phyloP scores from a whole-genome alignment of 306 rosid genomes.

The Trifolium subterraneum region DNA sequence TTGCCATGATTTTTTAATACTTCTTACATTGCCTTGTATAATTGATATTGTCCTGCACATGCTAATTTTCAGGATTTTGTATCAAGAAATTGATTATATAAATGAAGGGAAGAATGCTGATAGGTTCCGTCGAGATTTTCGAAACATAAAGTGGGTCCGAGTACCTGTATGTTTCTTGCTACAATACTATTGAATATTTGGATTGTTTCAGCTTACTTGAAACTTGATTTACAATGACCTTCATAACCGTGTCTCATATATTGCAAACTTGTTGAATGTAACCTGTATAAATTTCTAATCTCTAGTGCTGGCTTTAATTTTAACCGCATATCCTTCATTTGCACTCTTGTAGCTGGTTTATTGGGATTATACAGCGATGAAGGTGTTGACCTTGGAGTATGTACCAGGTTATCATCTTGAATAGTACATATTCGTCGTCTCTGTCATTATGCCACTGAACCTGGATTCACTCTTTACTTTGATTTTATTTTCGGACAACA shows the following conservation, averaged over 20 bases:
- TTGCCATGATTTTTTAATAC: not conserved
- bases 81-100: conserved; percentile 92
- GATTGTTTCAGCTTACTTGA: conserved; percentile 31
- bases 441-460: conserved; percentile 25
- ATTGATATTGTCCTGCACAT: conserved; percentile 30
- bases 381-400: conserved; percentile 91
- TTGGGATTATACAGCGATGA: conserved; percentile 92
- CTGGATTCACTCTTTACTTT: conserved; percentile 24
- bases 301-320: conserved; percentile 7
- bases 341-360: conserved; percentile 63
- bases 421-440: conserved; percentile 33
- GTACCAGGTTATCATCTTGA: conserved; percentile 81
- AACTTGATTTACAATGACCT: conserved; percentile 1
- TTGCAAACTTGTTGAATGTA: conserved; percentile 25
- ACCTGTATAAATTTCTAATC: conserved; percentile 18
- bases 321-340: conserved; percentile 24
- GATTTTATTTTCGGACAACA: conserved; percentile 40
- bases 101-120: conserved; percentile 96
- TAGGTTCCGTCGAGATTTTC: conserved; percentile 83
- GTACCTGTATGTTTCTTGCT: conserved; percentile 85
- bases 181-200: conserved; percentile 31
- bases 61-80: conserved; percentile 72
- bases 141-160: conserved; percentile 94
- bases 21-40: conserved; percentile 3
- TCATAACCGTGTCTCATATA: conserved; percentile 4